Evolutionary conservation across 2,329 filamentous ascomycete species (phyloP), one percentile per base, ranked within the genome.

Genomic region (Curvularia sp.): DNA sequence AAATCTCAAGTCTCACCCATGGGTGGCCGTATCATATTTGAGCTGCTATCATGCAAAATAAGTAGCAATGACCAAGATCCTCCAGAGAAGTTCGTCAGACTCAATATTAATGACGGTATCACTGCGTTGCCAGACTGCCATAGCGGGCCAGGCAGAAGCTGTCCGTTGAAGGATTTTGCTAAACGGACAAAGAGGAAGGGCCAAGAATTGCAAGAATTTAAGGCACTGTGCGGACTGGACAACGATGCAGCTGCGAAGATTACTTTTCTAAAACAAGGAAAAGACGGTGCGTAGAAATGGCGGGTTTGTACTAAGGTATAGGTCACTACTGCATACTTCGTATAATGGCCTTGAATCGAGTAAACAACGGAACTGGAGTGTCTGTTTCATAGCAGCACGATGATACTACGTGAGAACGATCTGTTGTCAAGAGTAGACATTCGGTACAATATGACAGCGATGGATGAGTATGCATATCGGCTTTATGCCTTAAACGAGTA

Each of bases 91-190:
- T 85, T 79, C 60, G 75, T 87, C 22, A 79, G 85, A 18, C 67
- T 87, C 57, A 84, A 84, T 46, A 80, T 87, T 67, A 87, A 87
- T 64, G 85, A 87, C 64, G 83, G 81, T 8, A 80, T 86, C 28
- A 79, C 84, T 1, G 77, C 79, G 2, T 65, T 86, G 3, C 78
- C 81, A 3, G 78, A 76, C 24, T 85, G 83, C 64, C 63, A 77
- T 15, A 73, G 66, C 31, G 83, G 83, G 0, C 83, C 82, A 1
- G 82, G 80, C 2, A 60, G 64, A 22, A 83, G 80, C 56, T 86
- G 84, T 71, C 74, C 79, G 15, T 66, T 86, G 15, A 66, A 61
- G 2, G 64, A 79, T 1, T 86, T 85, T 60, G 62, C 73, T 30
- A 64, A 72, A 2, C 73, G 78, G 52, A 79, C 84, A 5, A 67